These are phyloP conservation scores for Colletotrichum cereale DNA, from an alignment of 2,329 filamentous ascomycete genomes.

Conservation along the genomic window DNA sequence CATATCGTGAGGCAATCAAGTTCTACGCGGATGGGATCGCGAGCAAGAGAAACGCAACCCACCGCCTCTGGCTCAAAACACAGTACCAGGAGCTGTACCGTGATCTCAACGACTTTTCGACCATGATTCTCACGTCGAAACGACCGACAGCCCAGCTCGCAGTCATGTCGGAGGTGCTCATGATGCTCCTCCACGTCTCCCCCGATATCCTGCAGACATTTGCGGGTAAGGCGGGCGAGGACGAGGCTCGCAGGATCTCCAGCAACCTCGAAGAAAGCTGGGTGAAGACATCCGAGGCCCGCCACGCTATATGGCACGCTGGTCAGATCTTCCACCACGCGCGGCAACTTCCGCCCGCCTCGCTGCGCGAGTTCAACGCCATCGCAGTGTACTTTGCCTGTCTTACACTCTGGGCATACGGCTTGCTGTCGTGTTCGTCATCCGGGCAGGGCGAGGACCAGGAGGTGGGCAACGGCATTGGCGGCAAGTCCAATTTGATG, in stretches of 20 bases:
- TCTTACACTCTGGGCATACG: constrained; percentile 47
- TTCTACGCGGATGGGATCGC: constrained; percentile 44
- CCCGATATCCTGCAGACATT: constrained; percentile 58
- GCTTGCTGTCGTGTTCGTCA: constrained; percentile 29
- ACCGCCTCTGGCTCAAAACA: constrained; percentile 47
- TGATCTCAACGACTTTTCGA: constrained; percentile 46
- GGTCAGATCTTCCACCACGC: constrained; percentile 46
- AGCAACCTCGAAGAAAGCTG: constrained; percentile 50
- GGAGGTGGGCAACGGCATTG: background rate
- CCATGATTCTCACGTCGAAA: constrained; percentile 40
- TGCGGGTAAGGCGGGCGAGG: constrained; percentile 56
- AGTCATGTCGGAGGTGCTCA: constrained; percentile 37
- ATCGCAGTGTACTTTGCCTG: constrained; percentile 48
- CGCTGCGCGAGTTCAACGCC: constrained; percentile 43
- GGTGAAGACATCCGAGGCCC: constrained; percentile 51
- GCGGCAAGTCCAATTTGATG: background rate
- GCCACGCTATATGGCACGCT: constrained; percentile 48
- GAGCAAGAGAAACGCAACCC: constrained; percentile 36
- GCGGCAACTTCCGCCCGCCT: constrained; percentile 37
- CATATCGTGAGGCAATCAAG: constrained; percentile 48
- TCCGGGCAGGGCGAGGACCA: constrained; percentile 25
- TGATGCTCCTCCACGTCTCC: constrained; percentile 53
- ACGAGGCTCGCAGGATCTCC: constrained; percentile 52
- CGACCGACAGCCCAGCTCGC: constrained; percentile 34
- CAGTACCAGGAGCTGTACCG: constrained; percentile 49